phyloP scores from a whole-genome alignment of 2,329 filamentous ascomycete species.

The Ascochyta koolunga region DNA sequence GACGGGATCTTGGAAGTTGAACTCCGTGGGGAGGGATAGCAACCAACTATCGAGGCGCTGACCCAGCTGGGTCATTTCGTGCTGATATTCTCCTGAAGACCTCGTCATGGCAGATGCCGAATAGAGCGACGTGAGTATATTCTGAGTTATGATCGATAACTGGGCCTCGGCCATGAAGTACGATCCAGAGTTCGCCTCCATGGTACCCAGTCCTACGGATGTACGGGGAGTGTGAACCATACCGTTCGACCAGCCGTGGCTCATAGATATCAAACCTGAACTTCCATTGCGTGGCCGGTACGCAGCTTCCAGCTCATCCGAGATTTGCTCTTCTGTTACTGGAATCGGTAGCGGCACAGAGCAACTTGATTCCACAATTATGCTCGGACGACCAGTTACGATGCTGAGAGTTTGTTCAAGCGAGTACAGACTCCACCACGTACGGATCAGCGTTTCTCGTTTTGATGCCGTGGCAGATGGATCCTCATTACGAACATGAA shows the following conservation, averaged over 20 bases:
- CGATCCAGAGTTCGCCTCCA: constrained; percentile 26
- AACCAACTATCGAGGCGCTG: constrained; percentile 46
- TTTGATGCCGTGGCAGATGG: constrained; percentile 34
- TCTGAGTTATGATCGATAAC: constrained; percentile 43
- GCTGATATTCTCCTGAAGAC: constrained; percentile 43
- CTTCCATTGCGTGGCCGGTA: constrained; percentile 14
- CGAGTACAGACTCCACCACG: constrained; percentile 52
- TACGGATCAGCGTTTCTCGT: constrained; percentile 46
- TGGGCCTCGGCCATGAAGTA: constrained; percentile 37
- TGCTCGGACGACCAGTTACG: constrained; percentile 50
- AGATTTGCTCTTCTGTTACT: constrained; percentile 28
- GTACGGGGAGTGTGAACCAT: constrained; percentile 6
- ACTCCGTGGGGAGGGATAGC: constrained; percentile 34
- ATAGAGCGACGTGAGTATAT: constrained; percentile 46
- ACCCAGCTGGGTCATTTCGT: constrained; percentile 39
- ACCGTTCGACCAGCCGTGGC: background rate
- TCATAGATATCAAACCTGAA: background rate
- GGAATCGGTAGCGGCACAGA: constrained; percentile 44
- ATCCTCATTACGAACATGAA: constrained; percentile 49
- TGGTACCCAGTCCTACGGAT: background rate
- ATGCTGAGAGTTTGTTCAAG: constrained; percentile 49
- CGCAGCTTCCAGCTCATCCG: constrained; percentile 15
- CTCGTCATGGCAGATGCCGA: constrained; percentile 40
- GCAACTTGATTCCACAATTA: constrained; percentile 44
- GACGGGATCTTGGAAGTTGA: constrained; percentile 32